Conservation (phyloP, 352 stramenopile species). For the Pythium sp. region DNA sequence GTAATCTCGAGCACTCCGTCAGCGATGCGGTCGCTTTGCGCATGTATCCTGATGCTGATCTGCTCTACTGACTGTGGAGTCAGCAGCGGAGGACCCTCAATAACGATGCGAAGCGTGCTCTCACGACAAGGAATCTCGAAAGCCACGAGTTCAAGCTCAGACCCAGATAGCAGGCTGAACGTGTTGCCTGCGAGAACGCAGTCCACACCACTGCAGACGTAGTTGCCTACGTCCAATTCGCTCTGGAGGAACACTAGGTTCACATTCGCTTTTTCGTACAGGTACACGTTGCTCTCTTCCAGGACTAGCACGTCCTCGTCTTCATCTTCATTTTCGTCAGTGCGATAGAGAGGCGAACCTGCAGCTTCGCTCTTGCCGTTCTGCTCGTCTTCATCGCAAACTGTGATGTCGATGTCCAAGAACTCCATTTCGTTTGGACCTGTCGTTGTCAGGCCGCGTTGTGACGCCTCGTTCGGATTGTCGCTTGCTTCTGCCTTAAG, state of each 20-base stretch:
- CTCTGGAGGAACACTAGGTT: slow-evolving; percentile 50
- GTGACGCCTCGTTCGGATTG: background rate
- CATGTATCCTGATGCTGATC: slow-evolving; percentile 40
- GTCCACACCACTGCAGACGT: slow-evolving; percentile 52
- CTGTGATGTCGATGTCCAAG: slow-evolving; percentile 2
- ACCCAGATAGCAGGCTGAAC: slow-evolving; percentile 40
- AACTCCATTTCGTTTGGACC: background rate
- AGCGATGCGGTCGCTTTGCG: slow-evolving; percentile 40
- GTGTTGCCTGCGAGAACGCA: slow-evolving; percentile 53
- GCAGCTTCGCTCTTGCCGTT: background rate
- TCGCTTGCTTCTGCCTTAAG: background rate
- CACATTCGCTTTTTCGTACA: slow-evolving; percentile 54
- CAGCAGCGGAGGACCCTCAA: slow-evolving; percentile 52
- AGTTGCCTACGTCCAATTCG: slow-evolving; percentile 41
- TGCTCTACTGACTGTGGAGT: slow-evolving; percentile 40
- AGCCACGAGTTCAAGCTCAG: slow-evolving; percentile 25
- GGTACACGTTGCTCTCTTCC: slow-evolving; percentile 53
- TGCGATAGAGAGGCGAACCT: background rate
- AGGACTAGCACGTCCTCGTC: slow-evolving; percentile 25
- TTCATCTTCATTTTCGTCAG: background rate
- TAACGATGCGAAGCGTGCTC: slow-evolving; percentile 46
- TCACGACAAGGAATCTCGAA: slow-evolving; percentile 55
- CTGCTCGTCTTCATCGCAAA: slow-evolving; percentile 5
- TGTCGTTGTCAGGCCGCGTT: background rate
- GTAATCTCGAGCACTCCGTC: slow-evolving; percentile 52